Evolutionary conservation across 2,329 filamentous ascomycete genomes (phyloP).

Genomic region (Talaromyces pinophilus): DNA sequence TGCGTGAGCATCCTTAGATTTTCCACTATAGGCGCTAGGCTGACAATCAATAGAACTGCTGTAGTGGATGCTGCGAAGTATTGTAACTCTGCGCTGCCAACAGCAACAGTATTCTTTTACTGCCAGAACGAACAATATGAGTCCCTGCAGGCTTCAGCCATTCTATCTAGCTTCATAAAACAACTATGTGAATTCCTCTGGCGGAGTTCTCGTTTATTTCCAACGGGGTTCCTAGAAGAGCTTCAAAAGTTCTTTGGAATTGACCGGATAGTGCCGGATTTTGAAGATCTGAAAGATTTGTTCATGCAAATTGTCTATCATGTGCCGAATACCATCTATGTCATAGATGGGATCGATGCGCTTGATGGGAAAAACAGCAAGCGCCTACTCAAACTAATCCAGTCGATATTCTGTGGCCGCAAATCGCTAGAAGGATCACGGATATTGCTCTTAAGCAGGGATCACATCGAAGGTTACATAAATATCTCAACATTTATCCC

Average conservation of each 20-base stretch:
- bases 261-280: constrained; percentile 25
- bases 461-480: constrained; percentile 28
- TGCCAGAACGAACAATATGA: constrained; percentile 25
- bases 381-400: constrained; percentile 18
- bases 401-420: constrained; percentile 18
- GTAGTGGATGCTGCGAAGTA: constrained; percentile 26
- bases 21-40: neutral
- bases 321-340: constrained; percentile 24
- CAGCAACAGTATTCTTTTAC: constrained; percentile 27
- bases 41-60: constrained; percentile 9
- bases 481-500: constrained; percentile 26
- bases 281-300: constrained; percentile 26
- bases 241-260: constrained; percentile 25
- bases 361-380: constrained; percentile 21
- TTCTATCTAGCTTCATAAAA: constrained; percentile 28
- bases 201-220: constrained; percentile 2
- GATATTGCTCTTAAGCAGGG: constrained; percentile 28
- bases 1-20: constrained; percentile 3
- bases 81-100: constrained; percentile 2
- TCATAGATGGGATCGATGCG: constrained; percentile 28
- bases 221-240: constrained; percentile 6
- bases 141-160: constrained; percentile 11
- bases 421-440: constrained; percentile 13
- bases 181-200: constrained; percentile 25
- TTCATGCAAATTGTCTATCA: constrained; percentile 22